Conservation (phyloP, 2,329 filamentous ascomycete genomes). For the Rutstroemia sydowiana region DNA sequence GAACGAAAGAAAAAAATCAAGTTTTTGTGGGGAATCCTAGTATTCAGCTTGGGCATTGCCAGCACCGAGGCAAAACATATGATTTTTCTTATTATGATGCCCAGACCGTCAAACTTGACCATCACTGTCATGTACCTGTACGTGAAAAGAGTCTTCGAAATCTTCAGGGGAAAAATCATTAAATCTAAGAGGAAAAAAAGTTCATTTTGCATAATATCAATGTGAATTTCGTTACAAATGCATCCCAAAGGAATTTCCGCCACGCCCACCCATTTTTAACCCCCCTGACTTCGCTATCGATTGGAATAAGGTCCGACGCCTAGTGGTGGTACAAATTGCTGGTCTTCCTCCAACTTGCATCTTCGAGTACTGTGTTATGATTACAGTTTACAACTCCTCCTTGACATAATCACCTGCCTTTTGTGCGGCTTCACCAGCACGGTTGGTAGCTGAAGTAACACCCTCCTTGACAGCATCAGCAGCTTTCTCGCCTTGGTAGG, state of each 20-base stretch:
- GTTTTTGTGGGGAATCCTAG: too few species aligned
- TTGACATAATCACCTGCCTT: constrained; percentile 27
- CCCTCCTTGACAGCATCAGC: constrained; percentile 34
- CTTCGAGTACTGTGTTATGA: neutral
- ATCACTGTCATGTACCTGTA: too few species aligned
- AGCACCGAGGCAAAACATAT: too few species aligned
- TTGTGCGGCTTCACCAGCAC: constrained; percentile 32
- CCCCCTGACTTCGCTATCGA: neutral
- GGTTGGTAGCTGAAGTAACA: constrained; percentile 29
- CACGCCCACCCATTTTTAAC: neutral
- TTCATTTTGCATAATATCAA: neutral
- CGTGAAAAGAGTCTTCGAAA: too few species aligned
- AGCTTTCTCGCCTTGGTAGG: constrained; percentile 37
- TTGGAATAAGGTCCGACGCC: constrained; percentile 3
- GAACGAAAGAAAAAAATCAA: too few species aligned
- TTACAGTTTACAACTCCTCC: constrained; percentile 29
- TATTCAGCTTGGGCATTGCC: too few species aligned
- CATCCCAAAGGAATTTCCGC: neutral
- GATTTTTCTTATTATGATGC: too few species aligned
- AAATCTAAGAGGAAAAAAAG: too few species aligned
- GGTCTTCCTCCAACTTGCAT: neutral
- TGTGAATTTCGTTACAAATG: neutral
- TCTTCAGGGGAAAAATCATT: too few species aligned
- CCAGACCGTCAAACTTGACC: too few species aligned
- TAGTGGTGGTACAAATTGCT: constrained; percentile 5